These are phyloP conservation scores for Ustulina deusta DNA, from an alignment of 2,329 filamentous ascomycete genomes.

Conservation along the genomic window DNA sequence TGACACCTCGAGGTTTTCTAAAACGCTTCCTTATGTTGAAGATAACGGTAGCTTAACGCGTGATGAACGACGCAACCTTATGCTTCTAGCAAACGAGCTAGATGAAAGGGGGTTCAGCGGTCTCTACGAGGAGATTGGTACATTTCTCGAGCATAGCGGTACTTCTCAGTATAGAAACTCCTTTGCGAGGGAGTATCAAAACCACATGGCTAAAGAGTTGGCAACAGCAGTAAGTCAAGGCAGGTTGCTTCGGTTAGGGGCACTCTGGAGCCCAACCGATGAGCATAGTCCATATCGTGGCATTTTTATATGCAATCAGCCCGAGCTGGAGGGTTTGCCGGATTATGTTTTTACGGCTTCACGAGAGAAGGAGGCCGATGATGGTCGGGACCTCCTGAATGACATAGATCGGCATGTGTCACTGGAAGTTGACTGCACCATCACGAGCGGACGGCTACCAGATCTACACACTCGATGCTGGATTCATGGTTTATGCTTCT, in stretches of 20 bases:
- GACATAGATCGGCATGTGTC: slow-evolving; percentile 20
- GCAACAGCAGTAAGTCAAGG: slow-evolving; percentile 1
- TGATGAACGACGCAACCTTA: background rate
- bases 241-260: background rate
- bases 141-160: background rate
- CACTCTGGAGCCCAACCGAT: background rate
- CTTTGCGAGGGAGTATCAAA: slow-evolving; percentile 6
- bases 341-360: slow-evolving; percentile 24
- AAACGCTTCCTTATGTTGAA: background rate
- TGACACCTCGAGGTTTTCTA: background rate
- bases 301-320: slow-evolving; percentile 20
- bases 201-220: slow-evolving; percentile 8
- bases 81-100: background rate
- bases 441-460: background rate
- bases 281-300: no score
- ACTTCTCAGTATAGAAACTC: background rate
- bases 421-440: slow-evolving; percentile 17
- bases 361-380: slow-evolving; percentile 4
- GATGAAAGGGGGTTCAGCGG: no score
- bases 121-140: background rate
- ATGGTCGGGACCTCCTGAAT: background rate
- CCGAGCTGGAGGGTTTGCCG: background rate
- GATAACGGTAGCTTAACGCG: background rate
- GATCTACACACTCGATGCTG: slow-evolving; percentile 11
- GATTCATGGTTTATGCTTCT: slow-evolving; percentile 32